Conservation (phyloP, 2,329 filamentous ascomycete species). For the Scedosporium dehoogii region DNA sequence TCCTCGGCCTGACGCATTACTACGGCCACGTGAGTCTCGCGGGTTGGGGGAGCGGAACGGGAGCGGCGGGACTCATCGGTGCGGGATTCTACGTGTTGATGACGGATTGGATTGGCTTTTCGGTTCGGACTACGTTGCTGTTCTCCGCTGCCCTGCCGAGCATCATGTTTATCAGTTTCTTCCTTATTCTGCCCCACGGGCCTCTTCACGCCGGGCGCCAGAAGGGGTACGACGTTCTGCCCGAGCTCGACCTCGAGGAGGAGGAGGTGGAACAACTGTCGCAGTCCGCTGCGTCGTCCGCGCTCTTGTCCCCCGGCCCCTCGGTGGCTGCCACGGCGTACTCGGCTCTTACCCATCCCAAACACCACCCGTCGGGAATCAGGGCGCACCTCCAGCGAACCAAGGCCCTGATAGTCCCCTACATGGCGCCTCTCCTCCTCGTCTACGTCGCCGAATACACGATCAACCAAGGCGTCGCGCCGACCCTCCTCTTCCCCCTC, state of each 20-base stretch:
- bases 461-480: conserved; percentile 90
- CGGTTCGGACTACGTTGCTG: conserved; percentile 64
- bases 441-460: conserved; percentile 94
- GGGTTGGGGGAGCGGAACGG: conserved; percentile 87
- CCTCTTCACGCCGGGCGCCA: conserved; percentile 41
- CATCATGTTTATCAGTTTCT: conserved; percentile 82
- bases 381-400: conserved; percentile 53
- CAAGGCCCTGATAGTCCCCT: conserved; percentile 59
- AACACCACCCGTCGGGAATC: conserved; percentile 23
- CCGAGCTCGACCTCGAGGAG: conserved; percentile 27
- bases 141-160: conserved; percentile 69
- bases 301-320: conserved; percentile 36
- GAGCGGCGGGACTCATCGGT: conserved; percentile 77
- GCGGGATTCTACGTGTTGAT: conserved; percentile 80
- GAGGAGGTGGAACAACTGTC: conserved; percentile 26
- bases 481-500: conserved; percentile 81
- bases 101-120: conserved; percentile 69
- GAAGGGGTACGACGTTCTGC: conserved; percentile 45
- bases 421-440: conserved; percentile 83
- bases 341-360: conserved; percentile 17
- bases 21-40: conserved; percentile 82
- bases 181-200: conserved; percentile 62
- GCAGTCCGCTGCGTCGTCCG: conserved; percentile 32
- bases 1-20: conserved; percentile 84
- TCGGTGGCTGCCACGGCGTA: conserved; percentile 29